Evolutionary conservation across 441 rosid genomes (phyloP).

Genomic region (Bocquillonia castaneifolia): DNA sequence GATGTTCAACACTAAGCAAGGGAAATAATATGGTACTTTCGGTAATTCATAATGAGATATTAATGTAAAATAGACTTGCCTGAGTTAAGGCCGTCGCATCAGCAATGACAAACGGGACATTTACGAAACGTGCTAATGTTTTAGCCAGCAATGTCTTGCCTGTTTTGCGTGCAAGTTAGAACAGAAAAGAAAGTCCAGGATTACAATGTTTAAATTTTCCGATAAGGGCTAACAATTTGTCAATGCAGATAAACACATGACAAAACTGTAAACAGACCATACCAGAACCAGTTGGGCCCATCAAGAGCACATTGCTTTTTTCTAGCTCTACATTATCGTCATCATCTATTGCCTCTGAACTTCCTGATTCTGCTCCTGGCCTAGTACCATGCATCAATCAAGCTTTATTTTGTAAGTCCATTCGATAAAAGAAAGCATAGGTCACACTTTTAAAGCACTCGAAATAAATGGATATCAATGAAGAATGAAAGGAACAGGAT

Average conservation of each 20-base stretch:
- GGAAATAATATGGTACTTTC: not conserved
- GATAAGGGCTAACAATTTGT: slow-evolving; percentile 1
- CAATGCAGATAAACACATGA: slow-evolving; percentile 7
- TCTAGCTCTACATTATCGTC: slow-evolving; percentile 84
- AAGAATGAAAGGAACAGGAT: too few species aligned
- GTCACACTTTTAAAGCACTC: not conserved
- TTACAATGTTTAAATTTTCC: slow-evolving; percentile 9
- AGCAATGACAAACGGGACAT: slow-evolving; percentile 95
- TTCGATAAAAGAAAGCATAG: not conserved
- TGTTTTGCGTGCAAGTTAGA: slow-evolving; percentile 41
- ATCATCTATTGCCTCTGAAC: slow-evolving; percentile 40
- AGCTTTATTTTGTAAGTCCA: slow-evolving; percentile 21
- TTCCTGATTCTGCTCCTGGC: slow-evolving; percentile 64
- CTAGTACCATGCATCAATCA: slow-evolving; percentile 51
- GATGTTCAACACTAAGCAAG: not conserved
- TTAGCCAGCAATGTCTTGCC: slow-evolving; percentile 96
- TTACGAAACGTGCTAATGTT: slow-evolving; percentile 88
- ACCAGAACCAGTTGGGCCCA: slow-evolving; percentile 99
- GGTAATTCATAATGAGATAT: not conserved
- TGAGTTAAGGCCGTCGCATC: slow-evolving; percentile 94
- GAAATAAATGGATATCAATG: not conserved
- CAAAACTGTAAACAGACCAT: slow-evolving; percentile 18
- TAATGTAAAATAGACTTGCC: slow-evolving; percentile 41
- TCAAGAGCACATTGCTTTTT: slow-evolving; percentile 89
- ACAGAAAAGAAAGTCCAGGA: slow-evolving; percentile 1